Base-by-base conservation (phyloP, 2,329 filamentous ascomycete genomes). In the Trichoderma brevicompactum region DNA sequence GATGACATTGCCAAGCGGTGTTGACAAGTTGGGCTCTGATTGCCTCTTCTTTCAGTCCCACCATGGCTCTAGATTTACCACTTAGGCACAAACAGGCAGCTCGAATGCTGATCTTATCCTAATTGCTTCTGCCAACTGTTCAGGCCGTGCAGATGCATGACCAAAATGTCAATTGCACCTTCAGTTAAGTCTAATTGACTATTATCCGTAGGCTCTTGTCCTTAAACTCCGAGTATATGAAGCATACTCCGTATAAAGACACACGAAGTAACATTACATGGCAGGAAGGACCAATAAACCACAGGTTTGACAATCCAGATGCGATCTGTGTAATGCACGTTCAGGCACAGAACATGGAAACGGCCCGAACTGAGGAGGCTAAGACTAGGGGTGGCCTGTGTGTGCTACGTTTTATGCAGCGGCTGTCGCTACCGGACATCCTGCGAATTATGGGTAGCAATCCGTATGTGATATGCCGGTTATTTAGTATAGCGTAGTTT, bases 31-130 rank as follows among this genome's bases (percentile, higher is more conserved):
- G 58, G 38, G 48, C 48, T 38, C 36, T 43, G 46, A 61, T 52
- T 52, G 52, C 38, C 6, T 52, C 38, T 34, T 32, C 48, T 53
- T 62, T 44, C 38, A 62, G 48, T 62, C 48, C 59, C 48, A 36
- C 59, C 5, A 10, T 23, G 15, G 48, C 48, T 36, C 38, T 62
- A 23, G 38, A 17, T 43, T 48, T 34, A 34, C 23, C 48, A 28
- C 40, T 52, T 44, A 36, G 48, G 59, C 59, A 62, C 43, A 53
- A 62, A 62, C 36, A 62, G 48, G 48, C 44, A 53, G n/a, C 38
- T 43, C 28, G 48, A 53, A 44, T 52, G 59, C 28, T 15, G 59
- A 62, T 62, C 59, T 36, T 53, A 28, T 41, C 59, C 48, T 13
- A 38, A 44, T 53, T 44, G 28, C 46, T 36, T 46, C n/a, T 12